Conservation (phyloP, 257 asterid species). For the Lantana camara region DNA sequence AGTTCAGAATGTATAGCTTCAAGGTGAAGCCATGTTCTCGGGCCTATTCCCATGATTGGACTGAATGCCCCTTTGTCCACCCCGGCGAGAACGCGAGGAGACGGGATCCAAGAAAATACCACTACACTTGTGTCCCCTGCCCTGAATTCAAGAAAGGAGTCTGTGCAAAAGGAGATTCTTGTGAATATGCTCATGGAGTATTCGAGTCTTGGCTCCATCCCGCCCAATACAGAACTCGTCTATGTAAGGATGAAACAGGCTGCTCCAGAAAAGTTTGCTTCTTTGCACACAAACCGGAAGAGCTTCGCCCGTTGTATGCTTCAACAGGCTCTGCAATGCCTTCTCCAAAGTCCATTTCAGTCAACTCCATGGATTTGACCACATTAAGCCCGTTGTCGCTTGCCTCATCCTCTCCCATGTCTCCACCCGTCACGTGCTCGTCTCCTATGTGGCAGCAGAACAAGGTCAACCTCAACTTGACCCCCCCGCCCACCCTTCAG, state of each 20-base stretch:
- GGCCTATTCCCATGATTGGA: constrained; percentile 66
- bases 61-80: constrained; percentile 62
- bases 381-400: constrained; percentile 52
- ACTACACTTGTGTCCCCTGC: constrained; percentile 87
- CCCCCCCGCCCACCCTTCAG: constrained; percentile 66
- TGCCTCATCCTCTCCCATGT: constrained; percentile 61
- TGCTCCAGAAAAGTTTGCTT: constrained; percentile 88
- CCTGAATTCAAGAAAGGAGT: constrained; percentile 89
- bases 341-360: constrained; percentile 58
- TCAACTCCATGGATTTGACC: constrained; percentile 47
- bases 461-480: constrained; percentile 47
- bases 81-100: constrained; percentile 66
- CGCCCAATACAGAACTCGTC: constrained; percentile 86
- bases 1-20: constrained; percentile 58
- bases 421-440: constrained; percentile 55
- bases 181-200: constrained; percentile 94
- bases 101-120: constrained; percentile 71
- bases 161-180: constrained; percentile 63
- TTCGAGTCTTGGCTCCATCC: constrained; percentile 98
- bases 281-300: constrained; percentile 84
- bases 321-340: constrained; percentile 92
- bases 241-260: constrained; percentile 85
- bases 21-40: constrained; percentile 62
- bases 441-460: constrained; percentile 78
- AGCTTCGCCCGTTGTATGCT: constrained; percentile 76